Evolutionary conservation across 1,284 basidiomycete genomes (phyloP), one percentile per base, ranked within the genome.

Genomic region (Heterobasidion annosum): DNA sequence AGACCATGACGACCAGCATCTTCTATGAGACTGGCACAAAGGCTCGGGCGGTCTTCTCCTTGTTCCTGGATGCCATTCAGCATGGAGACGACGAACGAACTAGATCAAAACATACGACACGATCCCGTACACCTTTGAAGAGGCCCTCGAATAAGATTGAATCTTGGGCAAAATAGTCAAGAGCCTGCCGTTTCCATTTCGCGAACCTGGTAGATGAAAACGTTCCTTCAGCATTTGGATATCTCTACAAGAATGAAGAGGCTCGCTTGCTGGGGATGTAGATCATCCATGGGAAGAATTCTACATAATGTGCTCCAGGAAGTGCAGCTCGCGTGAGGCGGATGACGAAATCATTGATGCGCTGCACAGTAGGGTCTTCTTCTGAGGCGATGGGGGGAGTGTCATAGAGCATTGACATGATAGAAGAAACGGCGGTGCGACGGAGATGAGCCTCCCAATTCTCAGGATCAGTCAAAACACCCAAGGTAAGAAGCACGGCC

Each of bases 381-480:
- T 47, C 50, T 5, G 50, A 54, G 3, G 33, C 18, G 12, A 57
- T 52, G 1, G 50, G 44, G 13, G 54, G 54, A 13, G 37, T 8
- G 34, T 53, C 43, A n/a, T 55, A 55, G 3, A 50, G 40, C n/a
- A 54, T 15, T 32, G 56, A 57, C 25, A 55, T 33, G 33, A 55
- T 40, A n/a, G 35, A 34, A 2, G 52, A 54, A 8, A 47, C 50
- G 6, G 54, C n/a, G 32, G 54, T 34, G n/a, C 56, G 53, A 2
- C 40, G 51, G n/a, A 57, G 12, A 49, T 55, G 54, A 16, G 46
- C 51, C 4, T 50, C 48, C 48, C 51, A 50, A 8, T 10, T 5
- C 5, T 34, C 6, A 1, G 54, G 51, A 15, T 48, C 32, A n/a
- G 33, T 40, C n/a, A 57, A 18, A 8, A 54, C 25, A 8, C 19